Percentiles rank a stretch among this genome's conserved stretches.
phyloP scores from a whole-genome alignment of 2,329 filamentous ascomycete genomes.

The Epichloe gansuensis region DNA sequence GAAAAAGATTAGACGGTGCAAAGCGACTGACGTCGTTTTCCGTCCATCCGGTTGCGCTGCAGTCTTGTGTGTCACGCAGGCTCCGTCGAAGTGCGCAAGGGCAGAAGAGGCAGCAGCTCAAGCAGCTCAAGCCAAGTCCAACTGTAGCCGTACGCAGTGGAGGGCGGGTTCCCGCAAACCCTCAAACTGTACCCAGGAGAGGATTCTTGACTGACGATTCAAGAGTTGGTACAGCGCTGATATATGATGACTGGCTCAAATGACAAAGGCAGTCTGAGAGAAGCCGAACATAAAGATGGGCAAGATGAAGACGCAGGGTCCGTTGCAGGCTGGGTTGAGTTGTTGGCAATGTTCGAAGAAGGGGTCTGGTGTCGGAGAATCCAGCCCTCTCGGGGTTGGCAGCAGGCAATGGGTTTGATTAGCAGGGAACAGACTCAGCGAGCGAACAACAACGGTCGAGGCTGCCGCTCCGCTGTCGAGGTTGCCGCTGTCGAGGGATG shows the following conservation, averaged over 20 bases:
- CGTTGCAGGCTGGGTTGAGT: neutral
- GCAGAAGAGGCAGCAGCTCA: neutral
- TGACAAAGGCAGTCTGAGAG: neutral
- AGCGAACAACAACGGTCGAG: neutral
- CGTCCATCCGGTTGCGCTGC: constrained; percentile 13
- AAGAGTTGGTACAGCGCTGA: too few relatives aligned
- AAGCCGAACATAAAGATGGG: neutral
- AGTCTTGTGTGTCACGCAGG: constrained; percentile 12
- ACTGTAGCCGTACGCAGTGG: neutral
- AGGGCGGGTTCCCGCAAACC: neutral
- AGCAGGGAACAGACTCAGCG: neutral
- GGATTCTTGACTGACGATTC: too few relatives aligned
- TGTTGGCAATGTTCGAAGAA: neutral
- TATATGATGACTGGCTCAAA: neutral
- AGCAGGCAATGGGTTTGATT: neutral
- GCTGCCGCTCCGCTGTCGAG: neutral
- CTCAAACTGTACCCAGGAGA: neutral
- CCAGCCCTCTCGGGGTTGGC: neutral
- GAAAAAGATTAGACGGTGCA: constrained; percentile 6
- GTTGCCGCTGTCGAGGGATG: neutral
- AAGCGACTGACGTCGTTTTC: constrained; percentile 9
- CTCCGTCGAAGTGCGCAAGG: constrained; percentile 2
- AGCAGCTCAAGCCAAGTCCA: neutral
- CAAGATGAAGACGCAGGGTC: neutral
- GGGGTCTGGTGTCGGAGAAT: neutral